Evolutionary conservation across 163 green algal genomes (phyloP).

Genomic region (Scenedesmus sp.): DNA sequence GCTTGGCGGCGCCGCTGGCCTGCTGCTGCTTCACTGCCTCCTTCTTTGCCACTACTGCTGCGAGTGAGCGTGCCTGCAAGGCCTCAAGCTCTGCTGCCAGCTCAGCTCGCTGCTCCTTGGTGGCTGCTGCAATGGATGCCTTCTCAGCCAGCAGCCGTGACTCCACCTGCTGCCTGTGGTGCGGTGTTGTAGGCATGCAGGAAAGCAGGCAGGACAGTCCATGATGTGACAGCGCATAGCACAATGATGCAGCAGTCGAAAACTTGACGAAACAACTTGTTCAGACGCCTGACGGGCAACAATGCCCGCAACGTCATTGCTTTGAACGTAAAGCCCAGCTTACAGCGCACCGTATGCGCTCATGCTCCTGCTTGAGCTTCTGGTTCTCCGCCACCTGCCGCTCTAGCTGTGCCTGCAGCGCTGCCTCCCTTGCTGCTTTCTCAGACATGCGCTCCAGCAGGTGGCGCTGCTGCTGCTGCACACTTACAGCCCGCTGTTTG

Average conservation of each 20-base stretch:
- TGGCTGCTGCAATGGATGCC: conserved; percentile 12
- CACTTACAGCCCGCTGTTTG: conserved; percentile 69
- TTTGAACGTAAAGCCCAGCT: not conserved
- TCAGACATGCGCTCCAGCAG: conserved; percentile 72
- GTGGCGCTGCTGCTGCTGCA: conserved; percentile 64
- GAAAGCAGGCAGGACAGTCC: no score
- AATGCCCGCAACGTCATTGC: no score
- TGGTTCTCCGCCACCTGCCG: conserved; percentile 66
- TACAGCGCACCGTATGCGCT: conserved; percentile 59
- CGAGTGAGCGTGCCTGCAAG: not conserved
- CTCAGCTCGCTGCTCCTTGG: conserved; percentile 38
- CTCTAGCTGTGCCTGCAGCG: conserved; percentile 65
- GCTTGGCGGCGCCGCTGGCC: conserved; percentile 52
- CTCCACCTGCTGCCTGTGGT: conserved; percentile 65
- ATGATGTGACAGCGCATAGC: not conserved
- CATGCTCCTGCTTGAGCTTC: conserved; percentile 64
- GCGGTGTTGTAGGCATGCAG: not conserved
- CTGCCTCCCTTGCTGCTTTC: conserved; percentile 63
- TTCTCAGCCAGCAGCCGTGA: conserved; percentile 47
- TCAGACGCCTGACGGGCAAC: not conserved
- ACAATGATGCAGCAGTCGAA: not conserved
- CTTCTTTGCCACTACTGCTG: conserved; percentile 40
- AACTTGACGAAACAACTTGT: not conserved
- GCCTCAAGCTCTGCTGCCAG: conserved; percentile 17
- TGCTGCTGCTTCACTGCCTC: conserved; percentile 58